A percentile compares a stretch with the other conserved stretches of the same genome.
phyloP scores from a whole-genome alignment of 495 filamentous ascomycete genomes.

The Trichoderma asperelloides region DNA sequence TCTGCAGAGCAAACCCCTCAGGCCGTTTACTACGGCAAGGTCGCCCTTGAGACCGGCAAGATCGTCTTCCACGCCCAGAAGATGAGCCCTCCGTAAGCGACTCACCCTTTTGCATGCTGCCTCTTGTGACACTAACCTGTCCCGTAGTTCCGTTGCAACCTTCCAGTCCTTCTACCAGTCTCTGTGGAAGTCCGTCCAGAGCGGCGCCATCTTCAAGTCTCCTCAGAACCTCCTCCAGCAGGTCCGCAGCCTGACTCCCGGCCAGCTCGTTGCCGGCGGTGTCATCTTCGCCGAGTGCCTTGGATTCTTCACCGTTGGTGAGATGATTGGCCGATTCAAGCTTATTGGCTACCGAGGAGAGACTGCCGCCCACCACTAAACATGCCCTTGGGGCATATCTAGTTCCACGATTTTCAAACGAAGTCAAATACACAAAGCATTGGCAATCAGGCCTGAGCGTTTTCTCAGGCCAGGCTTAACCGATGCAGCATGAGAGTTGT shows the following conservation, averaged over 20 bases:
- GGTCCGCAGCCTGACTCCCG: conserved; percentile 57
- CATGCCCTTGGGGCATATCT: neutral
- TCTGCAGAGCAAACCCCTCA: conserved; percentile 70
- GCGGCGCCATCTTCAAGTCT: conserved; percentile 35
- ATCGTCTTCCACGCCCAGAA: conserved; percentile 80
- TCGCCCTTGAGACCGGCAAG: conserved; percentile 78
- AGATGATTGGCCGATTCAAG: conserved; percentile 93
- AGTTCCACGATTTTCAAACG: neutral
- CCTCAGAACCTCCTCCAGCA: conserved; percentile 46
- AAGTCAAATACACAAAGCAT: neutral
- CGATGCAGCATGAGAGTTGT: neutral
- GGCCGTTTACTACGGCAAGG: conserved; percentile 81
- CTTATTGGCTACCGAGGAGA: conserved; percentile 84
- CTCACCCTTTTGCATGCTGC: conserved; percentile 8
- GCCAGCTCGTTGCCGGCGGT: conserved; percentile 59
- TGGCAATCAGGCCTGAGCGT: neutral
- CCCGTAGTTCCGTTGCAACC: conserved; percentile 57
- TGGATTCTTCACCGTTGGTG: conserved; percentile 95
- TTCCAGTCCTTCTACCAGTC: conserved; percentile 85
- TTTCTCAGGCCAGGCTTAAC: neutral
- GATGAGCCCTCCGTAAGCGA: conserved; percentile 88
- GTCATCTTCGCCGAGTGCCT: conserved; percentile 79
- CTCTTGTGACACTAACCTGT: conserved; percentile 16
- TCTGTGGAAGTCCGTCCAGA: conserved; percentile 54
- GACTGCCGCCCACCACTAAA: conserved; percentile 51